Conservation (phyloP, 345 rosid species). For the Hypericum androsaemum region DNA sequence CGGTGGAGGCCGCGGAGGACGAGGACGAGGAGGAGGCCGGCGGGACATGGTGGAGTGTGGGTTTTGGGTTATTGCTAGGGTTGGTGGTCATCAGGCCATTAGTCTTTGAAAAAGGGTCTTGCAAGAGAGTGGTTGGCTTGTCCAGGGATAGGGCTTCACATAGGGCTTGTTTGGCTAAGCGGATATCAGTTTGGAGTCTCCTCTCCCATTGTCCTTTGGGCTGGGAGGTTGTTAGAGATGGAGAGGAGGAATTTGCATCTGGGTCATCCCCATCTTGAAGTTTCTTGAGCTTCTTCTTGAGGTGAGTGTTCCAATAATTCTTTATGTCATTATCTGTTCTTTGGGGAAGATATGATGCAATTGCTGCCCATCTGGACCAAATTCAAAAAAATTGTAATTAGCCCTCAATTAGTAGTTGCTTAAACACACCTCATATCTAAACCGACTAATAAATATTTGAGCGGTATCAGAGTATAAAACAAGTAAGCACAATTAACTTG, state of each 20-base stretch:
- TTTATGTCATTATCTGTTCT: conserved; percentile 8
- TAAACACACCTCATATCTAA: no score
- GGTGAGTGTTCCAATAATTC: conserved; percentile 8
- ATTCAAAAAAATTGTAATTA: no score
- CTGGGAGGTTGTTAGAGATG: not conserved
- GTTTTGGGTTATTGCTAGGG: not conserved
- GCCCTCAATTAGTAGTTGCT: no score
- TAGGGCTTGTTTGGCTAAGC: conserved; percentile 7
- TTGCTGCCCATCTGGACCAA: conserved; percentile 6
- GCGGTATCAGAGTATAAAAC: no score
- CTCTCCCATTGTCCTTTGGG: conserved; percentile 10
- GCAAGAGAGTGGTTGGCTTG: not conserved
- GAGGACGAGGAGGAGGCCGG: not conserved
- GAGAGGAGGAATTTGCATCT: not conserved
- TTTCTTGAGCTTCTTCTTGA: conserved; percentile 8
- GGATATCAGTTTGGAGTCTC: conserved; percentile 6
- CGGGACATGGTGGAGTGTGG: not conserved
- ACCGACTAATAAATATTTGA: no score
- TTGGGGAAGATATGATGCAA: conserved; percentile 6
- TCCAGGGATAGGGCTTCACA: conserved; percentile 7
- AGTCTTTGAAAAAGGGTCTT: not conserved
- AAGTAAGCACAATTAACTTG: no score
- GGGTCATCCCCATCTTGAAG: not conserved
- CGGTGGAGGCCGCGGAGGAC: not conserved
- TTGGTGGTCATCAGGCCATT: no score